A percentile compares a stretch with the other conserved stretches of the same genome.
Evolutionary conservation across 176 grass and related monocot genomes (phyloP).

Genomic region (Elymus sibiricus): DNA sequence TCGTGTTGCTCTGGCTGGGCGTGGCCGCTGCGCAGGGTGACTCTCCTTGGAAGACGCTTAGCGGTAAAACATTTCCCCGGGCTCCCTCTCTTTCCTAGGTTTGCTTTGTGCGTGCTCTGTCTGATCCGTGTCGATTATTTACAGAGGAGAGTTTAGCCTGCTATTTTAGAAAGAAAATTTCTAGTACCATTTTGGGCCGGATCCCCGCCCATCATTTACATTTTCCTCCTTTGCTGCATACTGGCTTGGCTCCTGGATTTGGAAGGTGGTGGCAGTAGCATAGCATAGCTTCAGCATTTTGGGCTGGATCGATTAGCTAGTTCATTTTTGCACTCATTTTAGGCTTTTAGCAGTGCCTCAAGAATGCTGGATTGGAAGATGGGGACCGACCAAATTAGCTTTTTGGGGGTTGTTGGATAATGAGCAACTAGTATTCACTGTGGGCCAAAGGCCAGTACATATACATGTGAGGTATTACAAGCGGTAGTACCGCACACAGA

Average conservation of each 20-base stretch:
- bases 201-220: neutral
- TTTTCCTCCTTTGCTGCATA: neutral
- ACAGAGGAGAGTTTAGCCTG: neutral
- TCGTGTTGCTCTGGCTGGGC: conserved; percentile 28
- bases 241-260: no score
- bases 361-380: neutral
- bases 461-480: no score
- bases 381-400: neutral
- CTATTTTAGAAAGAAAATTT: neutral
- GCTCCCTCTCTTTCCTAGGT: neutral
- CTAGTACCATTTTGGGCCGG: neutral
- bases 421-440: no score
- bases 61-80: conserved; percentile 25
- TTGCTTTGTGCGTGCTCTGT: neutral
- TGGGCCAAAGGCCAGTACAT: no score
- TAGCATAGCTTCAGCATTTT: no score
- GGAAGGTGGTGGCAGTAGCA: no score
- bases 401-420: no score
- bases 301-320: neutral
- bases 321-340: neutral
- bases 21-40: conserved; percentile 37
- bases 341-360: neutral
- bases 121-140: neutral
- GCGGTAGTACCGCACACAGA: no score
- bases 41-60: conserved; percentile 54